Evolutionary conservation across 768 basidiomycete species (phyloP).

Genomic region (Lactifluus hygrophoroides): DNA sequence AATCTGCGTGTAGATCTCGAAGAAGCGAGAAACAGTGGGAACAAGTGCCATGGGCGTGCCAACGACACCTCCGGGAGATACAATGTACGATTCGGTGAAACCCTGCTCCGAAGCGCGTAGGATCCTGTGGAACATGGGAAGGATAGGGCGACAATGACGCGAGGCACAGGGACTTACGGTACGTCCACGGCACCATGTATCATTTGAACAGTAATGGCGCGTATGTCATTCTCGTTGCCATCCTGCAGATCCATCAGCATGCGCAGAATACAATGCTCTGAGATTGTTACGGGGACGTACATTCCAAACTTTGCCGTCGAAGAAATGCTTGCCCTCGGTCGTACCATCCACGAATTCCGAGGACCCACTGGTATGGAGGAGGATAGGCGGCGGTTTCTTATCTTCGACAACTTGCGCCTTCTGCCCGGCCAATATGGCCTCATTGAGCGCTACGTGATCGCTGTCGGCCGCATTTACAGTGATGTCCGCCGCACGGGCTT

Average conservation of each 20-base stretch:
- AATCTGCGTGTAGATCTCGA: neutral
- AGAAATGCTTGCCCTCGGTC: conserved; percentile 5
- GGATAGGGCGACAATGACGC: no score
- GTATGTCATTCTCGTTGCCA: conserved; percentile 4
- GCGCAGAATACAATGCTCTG: no score
- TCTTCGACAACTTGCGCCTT: conserved; percentile 2
- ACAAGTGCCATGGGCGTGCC: neutral
- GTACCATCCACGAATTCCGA: neutral
- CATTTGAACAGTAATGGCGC: conserved; percentile 5
- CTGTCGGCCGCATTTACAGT: conserved; percentile 6
- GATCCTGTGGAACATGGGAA: no score
- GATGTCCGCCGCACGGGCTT: neutral
- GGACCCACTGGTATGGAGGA: conserved; percentile 12
- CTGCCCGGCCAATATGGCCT: conserved; percentile 5
- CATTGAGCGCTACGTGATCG: neutral
- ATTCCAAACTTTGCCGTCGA: neutral
- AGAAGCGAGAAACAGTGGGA: neutral
- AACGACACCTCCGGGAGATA: conserved; percentile 3
- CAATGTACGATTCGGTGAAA: conserved; percentile 4
- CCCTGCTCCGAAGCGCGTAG: neutral
- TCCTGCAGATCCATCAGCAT: conserved; percentile 5
- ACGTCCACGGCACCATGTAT: conserved; percentile 11
- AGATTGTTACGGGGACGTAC: neutral
- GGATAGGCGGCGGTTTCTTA: neutral
- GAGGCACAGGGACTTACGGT: neutral